Base-by-base conservation (phyloP, 345 rosid genomes). In the Boechera retrofracta region DNA sequence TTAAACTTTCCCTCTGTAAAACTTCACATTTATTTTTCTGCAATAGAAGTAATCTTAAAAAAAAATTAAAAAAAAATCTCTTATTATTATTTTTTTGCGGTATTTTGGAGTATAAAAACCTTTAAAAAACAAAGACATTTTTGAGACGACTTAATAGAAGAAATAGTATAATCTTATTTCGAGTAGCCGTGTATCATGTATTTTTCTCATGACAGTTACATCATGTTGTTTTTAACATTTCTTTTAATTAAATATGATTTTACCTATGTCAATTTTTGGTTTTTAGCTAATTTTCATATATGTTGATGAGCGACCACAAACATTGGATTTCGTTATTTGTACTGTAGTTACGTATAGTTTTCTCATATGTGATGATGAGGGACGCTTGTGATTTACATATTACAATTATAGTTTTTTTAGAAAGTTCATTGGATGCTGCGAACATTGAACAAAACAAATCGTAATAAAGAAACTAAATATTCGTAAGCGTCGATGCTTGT, bases 361-460 rank as follows among this genome's bases (percentile, higher is more conserved):
- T 44, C 53, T 21, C 77, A 55, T 44, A 54, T 18, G 36, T 7
- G 11, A 53, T 73, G 64, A 64, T 64, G 49, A 56, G 45, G 13
- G n/a, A 64, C 58, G 29, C 38, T 65, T 21, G 42, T 54, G 26
- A 41, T 53, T 41, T 53, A 64, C 33, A 55, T 33, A 24, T 55
- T 35, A 59, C n/a, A 61, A 49, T 36, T 36, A 49, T 73, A 65
- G 21, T 24, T 52, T 35, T 45, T 36, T 2, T 44, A 66, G 39
- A 47, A 66, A 49, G 10, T 33, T 68, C 63, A 60, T 60, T 76
- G 79, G 74, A 76, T 76, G 74, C 69, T 67, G 38, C 55, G 26
- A 67, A 59, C 61, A 36, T 66, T 16, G 60, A 57, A 66, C 72
- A 45, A 48, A 73, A 66, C 42, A 55, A 21, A 74, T 32, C 60